phyloP scores from a whole-genome alignment of 2,329 filamentous ascomycete species.

The Endothia cerciana region DNA sequence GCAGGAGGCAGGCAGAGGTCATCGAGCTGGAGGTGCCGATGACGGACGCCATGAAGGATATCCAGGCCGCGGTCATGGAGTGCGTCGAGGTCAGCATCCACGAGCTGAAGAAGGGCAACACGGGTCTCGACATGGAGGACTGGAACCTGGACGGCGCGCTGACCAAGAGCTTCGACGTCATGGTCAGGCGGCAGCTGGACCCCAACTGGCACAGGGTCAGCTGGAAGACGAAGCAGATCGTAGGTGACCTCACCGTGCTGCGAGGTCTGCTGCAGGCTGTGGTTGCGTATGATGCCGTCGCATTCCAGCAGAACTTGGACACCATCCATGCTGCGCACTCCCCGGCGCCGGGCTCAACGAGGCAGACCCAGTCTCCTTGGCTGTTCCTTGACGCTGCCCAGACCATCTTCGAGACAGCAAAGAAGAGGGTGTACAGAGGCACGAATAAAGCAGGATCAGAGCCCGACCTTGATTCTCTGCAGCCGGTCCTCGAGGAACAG shows the following conservation, averaged over 20 bases:
- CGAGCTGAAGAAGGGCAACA: conserved; percentile 89
- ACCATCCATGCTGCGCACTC: conserved; percentile 91
- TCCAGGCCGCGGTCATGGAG: conserved; percentile 92
- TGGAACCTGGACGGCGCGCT: conserved; percentile 95
- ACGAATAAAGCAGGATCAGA: conserved; percentile 58
- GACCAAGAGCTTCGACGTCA: conserved; percentile 88
- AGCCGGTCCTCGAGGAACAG: conserved; percentile 87
- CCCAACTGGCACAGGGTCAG: conserved; percentile 97
- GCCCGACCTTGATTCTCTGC: conserved; percentile 62
- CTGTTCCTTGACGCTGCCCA: conserved; percentile 94
- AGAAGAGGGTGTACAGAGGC: conserved; percentile 81
- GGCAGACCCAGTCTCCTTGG: conserved; percentile 92
- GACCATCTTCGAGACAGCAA: conserved; percentile 89
- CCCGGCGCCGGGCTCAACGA: conserved; percentile 83
- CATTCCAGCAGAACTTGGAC: conserved; percentile 90
- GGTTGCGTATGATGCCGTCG: conserved; percentile 85
- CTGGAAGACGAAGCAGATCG: conserved; percentile 93
- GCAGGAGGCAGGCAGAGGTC: conserved; percentile 90
- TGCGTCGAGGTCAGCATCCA: conserved; percentile 94
- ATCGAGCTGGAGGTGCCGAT: conserved; percentile 96
- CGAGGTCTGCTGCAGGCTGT: conserved; percentile 81
- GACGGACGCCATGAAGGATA: conserved; percentile 90
- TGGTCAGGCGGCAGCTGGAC: conserved; percentile 86
- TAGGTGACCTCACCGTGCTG: conserved; percentile 83
- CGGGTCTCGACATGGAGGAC: conserved; percentile 91